phyloP scores from a whole-genome alignment of 495 filamentous ascomycete genomes.

The Talaromyces ruber region DNA sequence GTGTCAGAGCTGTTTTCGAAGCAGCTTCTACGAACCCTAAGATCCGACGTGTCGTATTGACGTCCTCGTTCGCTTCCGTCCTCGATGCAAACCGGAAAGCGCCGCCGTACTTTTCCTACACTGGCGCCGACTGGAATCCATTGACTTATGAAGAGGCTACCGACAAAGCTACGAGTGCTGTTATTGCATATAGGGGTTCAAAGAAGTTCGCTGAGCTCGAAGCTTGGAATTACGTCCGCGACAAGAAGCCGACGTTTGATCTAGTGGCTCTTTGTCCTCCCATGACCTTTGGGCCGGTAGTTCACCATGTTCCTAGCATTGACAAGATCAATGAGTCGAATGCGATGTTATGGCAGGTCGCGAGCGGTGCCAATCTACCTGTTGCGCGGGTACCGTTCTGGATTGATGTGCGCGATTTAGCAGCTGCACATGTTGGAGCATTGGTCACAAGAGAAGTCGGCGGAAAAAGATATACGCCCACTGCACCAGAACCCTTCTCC shows the following conservation, averaged over 20 bases:
- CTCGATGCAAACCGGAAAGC: background rate
- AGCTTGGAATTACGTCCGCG: background rate
- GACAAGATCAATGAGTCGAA: conserved; percentile 30
- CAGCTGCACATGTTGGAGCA: conserved; percentile 19
- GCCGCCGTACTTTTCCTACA: background rate
- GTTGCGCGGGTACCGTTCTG: conserved; percentile 16
- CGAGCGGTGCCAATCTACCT: conserved; percentile 7
- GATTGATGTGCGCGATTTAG: conserved; percentile 38
- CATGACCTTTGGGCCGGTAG: conserved; percentile 35
- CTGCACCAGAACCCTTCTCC: background rate
- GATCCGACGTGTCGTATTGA: background rate
- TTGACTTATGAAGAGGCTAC: conserved; percentile 81
- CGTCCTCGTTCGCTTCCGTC: background rate
- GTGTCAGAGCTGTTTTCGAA: background rate
- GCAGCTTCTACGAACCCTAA: background rate
- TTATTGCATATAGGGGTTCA: conserved; percentile 30
- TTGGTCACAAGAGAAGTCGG: background rate
- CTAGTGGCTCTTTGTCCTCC: background rate
- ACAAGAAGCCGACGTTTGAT: background rate
- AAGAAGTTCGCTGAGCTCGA: conserved; percentile 1
- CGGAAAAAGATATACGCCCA: background rate
- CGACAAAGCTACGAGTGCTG: conserved; percentile 45
- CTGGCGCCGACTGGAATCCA: conserved; percentile 15
- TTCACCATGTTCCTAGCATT: conserved; percentile 25
- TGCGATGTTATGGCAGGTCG: conserved; percentile 18